A percentile compares a stretch with the other conserved stretches of the same genome.
Conservation (phyloP, 768 basidiomycete genomes). For the Zangia roseola region DNA sequence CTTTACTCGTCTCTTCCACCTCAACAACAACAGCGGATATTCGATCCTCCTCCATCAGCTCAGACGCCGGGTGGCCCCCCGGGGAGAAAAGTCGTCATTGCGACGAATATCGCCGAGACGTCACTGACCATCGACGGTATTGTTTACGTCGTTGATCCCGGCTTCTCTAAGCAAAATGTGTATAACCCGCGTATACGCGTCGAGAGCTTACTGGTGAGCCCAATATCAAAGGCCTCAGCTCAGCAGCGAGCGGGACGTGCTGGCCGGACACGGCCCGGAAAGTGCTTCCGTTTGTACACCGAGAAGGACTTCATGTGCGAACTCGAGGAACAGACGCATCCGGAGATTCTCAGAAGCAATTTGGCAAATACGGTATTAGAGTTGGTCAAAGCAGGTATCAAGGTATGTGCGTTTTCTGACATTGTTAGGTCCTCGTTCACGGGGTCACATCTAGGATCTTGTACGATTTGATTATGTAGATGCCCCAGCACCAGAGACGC, state of each 20-base stretch:
- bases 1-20: constrained; percentile 95
- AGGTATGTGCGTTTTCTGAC: constrained; percentile 41
- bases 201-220: constrained; percentile 88
- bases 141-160: constrained; percentile 98
- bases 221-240: constrained; percentile 95
- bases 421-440: background rate
- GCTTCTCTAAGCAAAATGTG: constrained; percentile 97
- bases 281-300: constrained; percentile 96
- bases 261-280: constrained; percentile 93
- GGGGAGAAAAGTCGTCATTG: constrained; percentile 91
- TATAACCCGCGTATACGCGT: constrained; percentile 98
- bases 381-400: constrained; percentile 91
- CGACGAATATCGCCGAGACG: constrained; percentile 98
- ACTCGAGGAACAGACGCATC: constrained; percentile 95
- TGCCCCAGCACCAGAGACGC: constrained; percentile 91
- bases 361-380: constrained; percentile 91
- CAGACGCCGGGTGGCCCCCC: constrained; percentile 65
- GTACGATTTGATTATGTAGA: constrained; percentile 89
- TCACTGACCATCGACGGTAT: constrained; percentile 98
- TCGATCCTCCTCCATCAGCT: constrained; percentile 79
- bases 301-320: constrained; percentile 96
- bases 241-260: constrained; percentile 97
- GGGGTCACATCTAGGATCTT: constrained; percentile 50
- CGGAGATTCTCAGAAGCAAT: constrained; percentile 93
- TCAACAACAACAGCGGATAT: constrained; percentile 94